Base-by-base conservation (phyloP, 352 stramenopile genomes). In the Globisporangium heterothallicum region DNA sequence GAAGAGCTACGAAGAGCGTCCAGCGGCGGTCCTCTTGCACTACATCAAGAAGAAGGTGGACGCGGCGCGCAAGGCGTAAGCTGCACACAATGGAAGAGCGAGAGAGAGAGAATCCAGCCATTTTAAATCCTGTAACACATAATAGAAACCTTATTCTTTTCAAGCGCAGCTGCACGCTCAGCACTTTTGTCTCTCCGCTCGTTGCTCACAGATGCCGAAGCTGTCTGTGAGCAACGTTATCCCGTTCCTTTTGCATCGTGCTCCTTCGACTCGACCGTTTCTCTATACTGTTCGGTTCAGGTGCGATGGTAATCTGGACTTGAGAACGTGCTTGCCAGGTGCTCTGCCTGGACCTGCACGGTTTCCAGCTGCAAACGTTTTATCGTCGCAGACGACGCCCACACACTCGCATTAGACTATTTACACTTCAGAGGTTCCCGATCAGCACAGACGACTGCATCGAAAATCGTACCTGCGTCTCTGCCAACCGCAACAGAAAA, bases 41-140 rank as follows among this genome's bases (percentile, higher is more conserved):
- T 86, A 78, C 63, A 87, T 90, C 63, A 90, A 88, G 71, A 67
- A 64, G 34, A 78, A 72, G 56, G 56, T 87, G 26, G 49, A 36
- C 2, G 41, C 40, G 13, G 53, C 34, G 32, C 38, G 4, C 9
- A 53, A 53, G 27, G 30, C 9, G 21, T 59, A 48, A 42, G 49
- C 21, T 12, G 30, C 32, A 38, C 2, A 8, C 12, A 38, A 41
- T 38, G 13, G 34, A 52, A 40, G 29, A 32, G 13, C 14, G 45
- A 38, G 12, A 13, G 36, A 38, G 22, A 35, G 22, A 16, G n/a
- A 6, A 8, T 53, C 32, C 12, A 29, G 32, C 24, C 12, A 48
- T 46, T 22, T 32, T 45, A n/a, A 53, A 6, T 36, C 36, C 12
- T 13, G 18, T 26, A 35, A 21, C 43, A 9, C n/a, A 48, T 38